Evolutionary conservation across 2,329 filamentous ascomycete genomes (phyloP).

Genomic region (Paraconiothyrium brasiliense): DNA sequence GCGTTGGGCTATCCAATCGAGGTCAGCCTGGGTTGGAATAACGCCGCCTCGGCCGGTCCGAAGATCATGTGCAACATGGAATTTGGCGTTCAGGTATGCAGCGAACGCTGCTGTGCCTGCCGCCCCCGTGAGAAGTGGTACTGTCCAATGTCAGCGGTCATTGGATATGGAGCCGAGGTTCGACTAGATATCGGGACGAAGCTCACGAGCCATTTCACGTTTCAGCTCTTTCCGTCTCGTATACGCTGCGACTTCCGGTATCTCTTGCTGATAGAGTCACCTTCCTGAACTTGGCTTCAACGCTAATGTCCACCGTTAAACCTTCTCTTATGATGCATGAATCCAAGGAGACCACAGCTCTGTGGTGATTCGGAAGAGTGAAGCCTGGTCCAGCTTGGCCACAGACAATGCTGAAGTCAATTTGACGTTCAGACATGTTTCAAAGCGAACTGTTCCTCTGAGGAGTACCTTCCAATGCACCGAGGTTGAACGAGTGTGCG

Average conservation of each 20-base stretch:
- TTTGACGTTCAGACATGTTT: neutral
- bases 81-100: conserved; percentile 50
- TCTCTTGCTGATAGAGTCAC: neutral
- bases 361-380: neutral
- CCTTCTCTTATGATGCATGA: neutral
- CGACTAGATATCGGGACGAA: neutral
- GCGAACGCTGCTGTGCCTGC: conserved; percentile 40
- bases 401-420: neutral
- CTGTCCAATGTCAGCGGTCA: conserved; percentile 19
- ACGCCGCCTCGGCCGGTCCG: conserved; percentile 29
- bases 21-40: conserved; percentile 23
- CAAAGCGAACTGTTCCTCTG: neutral
- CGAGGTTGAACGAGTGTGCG: neutral
- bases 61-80: conserved; percentile 42
- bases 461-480: neutral
- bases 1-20: conserved; percentile 24
- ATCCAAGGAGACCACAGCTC: neutral
- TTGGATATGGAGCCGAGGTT: neutral
- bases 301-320: neutral
- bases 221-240: neutral
- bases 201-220: neutral
- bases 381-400: neutral
- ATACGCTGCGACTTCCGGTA: neutral
- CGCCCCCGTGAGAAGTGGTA: conserved; percentile 39
- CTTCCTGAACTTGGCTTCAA: neutral